phyloP scores from a whole-genome alignment of 2,329 filamentous ascomycete species.

The Aspergillus latus region DNA sequence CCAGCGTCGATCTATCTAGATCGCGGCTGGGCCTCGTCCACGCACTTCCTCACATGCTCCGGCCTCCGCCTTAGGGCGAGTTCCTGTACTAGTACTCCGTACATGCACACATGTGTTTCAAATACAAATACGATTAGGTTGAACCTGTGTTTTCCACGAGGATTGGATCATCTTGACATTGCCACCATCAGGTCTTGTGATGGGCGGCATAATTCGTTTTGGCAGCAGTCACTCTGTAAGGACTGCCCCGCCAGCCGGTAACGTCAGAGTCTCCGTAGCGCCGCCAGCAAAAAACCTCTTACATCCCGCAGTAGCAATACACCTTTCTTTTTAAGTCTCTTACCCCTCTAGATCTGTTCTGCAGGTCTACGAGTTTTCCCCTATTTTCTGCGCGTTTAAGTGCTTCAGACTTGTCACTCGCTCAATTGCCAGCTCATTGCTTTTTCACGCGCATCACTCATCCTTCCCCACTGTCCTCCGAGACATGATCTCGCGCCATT shows the following conservation, averaged over 20 bases:
- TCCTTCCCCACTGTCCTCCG: conserved; percentile 18
- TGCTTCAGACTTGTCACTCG: background rate
- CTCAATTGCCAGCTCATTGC: conserved; percentile 18
- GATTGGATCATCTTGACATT: background rate
- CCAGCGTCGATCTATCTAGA: background rate
- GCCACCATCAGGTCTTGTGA: background rate
- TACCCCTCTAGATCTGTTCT: background rate
- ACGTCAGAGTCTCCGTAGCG: conserved; percentile 27
- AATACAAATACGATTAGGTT: conserved; percentile 15
- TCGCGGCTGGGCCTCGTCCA: background rate
- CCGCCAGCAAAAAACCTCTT: conserved; percentile 18
- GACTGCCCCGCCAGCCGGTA: conserved; percentile 26
- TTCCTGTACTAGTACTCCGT: conserved; percentile 22
- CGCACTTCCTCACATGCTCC: conserved; percentile 2
- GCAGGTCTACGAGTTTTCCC: conserved; percentile 10
- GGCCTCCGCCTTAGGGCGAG: conserved; percentile 4
- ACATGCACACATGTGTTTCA: conserved; percentile 16
- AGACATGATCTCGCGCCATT: conserved; percentile 37
- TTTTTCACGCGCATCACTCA: background rate
- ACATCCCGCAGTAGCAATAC: conserved; percentile 12
- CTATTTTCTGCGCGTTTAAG: conserved; percentile 2
- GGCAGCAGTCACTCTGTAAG: background rate
- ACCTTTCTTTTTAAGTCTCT: conserved; percentile 6
- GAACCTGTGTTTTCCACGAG: conserved; percentile 1
- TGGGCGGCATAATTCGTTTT: conserved; percentile 9